Base-by-base conservation (phyloP, 2,329 filamentous ascomycete genomes). In the Ceratocystis cacaofunesta region DNA sequence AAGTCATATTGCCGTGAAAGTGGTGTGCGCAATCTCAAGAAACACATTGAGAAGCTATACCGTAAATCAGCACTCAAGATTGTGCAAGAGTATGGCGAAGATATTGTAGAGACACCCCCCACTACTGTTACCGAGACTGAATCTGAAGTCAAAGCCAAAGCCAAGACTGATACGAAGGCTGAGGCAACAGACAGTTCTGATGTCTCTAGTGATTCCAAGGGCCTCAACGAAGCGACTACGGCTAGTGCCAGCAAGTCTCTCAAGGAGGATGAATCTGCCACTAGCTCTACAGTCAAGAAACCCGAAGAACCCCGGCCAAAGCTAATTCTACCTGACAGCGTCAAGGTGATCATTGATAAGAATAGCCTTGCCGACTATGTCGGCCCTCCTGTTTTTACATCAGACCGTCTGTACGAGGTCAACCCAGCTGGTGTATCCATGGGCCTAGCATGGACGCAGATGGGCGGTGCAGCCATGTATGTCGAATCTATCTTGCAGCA, bases 41-140 rank as follows among this genome's bases (percentile, higher is more conserved):
- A 99, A 79, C 92, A 97, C 75, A 99, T 99, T 68, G 94, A 99
- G 75, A 99, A 99, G 79, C 90, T 99, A 2, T 99, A 96, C 77
- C 86, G 94, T 67, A 99, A 99, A 76, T 91, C 92, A 15, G 95
- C 94, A 0, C 80, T 99, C 68, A 97, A 96, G 77, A 99, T 99
- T 70, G 92, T 99, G 12, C 88, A 92, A 73, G 92, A 97, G 69
- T 81, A 97, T 15, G 92, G 92, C 62, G 92, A 96, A 72, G 87
- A 90, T 5, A 89, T 81, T 0, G 92, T 96, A 73, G 85, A 88
- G 62, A 28, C 52, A 7, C 12, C 25, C 85, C 12, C 25, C 85
- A 90, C 69, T 52, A 48, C 62, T 36, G 61, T 12, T 41, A 44
- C 58, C 25, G 55, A 83, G 1, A 77, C 83, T 7, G 73, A 77